phyloP scores from a whole-genome alignment of 768 basidiomycete genomes.

The Psilocybe azurescens region DNA sequence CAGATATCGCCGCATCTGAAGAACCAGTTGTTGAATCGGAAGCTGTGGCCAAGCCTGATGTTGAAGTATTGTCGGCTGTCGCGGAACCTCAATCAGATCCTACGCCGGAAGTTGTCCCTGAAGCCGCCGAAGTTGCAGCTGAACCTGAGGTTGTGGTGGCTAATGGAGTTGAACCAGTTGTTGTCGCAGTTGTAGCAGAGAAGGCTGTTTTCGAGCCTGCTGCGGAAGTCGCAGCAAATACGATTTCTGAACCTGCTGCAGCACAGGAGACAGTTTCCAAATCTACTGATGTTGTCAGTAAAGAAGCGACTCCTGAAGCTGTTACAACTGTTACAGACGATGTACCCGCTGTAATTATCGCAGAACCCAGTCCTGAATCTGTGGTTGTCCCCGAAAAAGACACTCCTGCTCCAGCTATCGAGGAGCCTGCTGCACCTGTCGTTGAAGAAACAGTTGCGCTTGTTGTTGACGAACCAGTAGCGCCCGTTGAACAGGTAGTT shows the following conservation, averaged over 20 bases:
- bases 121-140: not conserved
- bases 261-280: not conserved
- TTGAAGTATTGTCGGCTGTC: conserved; percentile 9
- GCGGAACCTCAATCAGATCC: not conserved
- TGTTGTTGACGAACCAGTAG: conserved; percentile 8
- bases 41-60: not conserved
- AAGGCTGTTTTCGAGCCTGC: conserved; percentile 13
- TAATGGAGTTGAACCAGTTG: conserved; percentile 1
- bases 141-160: not conserved
- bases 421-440: conserved; percentile 13
- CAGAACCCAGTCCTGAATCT: not conserved
- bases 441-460: conserved; percentile 4
- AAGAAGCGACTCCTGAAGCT: conserved; percentile 9
- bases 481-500: not conserved
- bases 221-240: not conserved
- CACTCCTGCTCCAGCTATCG: not conserved
- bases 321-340: conserved; percentile 3
- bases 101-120: not conserved
- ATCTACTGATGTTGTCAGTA: conserved; percentile 1
- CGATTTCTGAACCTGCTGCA: not conserved
- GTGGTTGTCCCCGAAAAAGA: not conserved
- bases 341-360: not conserved
- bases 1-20: not conserved
- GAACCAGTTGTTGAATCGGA: conserved; percentile 2
- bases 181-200: conserved; percentile 25